Base-by-base conservation (phyloP, 1,139 yeast genomes). In the Blastobotrys proliferans region DNA sequence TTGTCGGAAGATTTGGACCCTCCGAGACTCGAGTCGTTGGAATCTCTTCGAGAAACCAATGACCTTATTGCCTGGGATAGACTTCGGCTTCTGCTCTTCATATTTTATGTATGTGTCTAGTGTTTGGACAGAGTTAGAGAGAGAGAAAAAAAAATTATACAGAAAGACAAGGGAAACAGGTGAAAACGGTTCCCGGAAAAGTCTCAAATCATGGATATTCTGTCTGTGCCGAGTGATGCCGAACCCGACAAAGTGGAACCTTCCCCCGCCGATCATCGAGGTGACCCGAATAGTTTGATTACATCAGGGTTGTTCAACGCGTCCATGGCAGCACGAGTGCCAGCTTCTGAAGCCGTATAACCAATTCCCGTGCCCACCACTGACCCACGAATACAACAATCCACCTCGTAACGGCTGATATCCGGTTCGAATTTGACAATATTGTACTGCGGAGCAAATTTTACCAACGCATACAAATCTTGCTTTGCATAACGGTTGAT, bases 301-400 rank as follows among this genome's bases (percentile, higher is more conserved):
- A 41, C 36, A 18, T 41, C 44, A 2, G 40, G 34, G 28, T 41
- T 41, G n/a, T 35, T 18, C 22, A 41, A 17, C 3, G 44, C 44
- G 3, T 14, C 29, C 44, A 35, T 35, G 1, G 44, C 44, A 2
- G 44, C 44, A 9, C 44, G 30, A 5, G 13, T 24, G 9, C 40
- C 40, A 13, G 44, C 44, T 5, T 41, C 44, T 10, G 17, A 19
- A 3, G 18, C 19, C 6, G 35, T 30, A 19, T 29, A 19, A 2
- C 40, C 44, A 9, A 18, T 6, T 8, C 44, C 44, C 14, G 40
- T 31, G 4, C 35, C 40, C 13, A 41, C 40, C 19, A 41, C 44
- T 3, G 44, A 41, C 19, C 44, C 44, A 3, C 35, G 13, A 6
- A 41, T 25, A 22, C 44, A 41, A 20, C 44, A 41, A n/a, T 41